phyloP scores from a whole-genome alignment of 257 asterid species.

The Salvia miltiorrhiza region DNA sequence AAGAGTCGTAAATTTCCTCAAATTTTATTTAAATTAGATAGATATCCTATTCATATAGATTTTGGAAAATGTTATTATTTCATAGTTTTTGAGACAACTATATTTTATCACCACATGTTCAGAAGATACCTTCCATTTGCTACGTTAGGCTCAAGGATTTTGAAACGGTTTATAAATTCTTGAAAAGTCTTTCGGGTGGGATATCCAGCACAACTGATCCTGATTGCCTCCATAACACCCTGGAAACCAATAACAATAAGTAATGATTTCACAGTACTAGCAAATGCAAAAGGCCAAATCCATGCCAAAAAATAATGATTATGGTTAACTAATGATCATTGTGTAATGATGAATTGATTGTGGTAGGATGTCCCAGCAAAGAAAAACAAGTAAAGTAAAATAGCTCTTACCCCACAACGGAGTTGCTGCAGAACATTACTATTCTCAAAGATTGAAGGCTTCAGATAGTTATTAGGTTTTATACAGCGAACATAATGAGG shows the following conservation, averaged over 20 bases:
- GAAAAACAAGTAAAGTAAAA: not conserved
- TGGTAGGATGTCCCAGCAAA: not conserved
- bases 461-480: slow-evolving; percentile 83
- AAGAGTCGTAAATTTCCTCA: not conserved
- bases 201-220: slow-evolving; percentile 96
- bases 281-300: slow-evolving; percentile 4
- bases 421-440: slow-evolving; percentile 81
- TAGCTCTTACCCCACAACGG: slow-evolving; percentile 78
- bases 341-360: not conserved
- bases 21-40: not conserved
- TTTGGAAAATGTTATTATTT: not conserved
- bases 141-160: slow-evolving; percentile 63
- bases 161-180: slow-evolving; percentile 68
- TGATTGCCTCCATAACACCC: slow-evolving; percentile 97
- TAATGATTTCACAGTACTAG: slow-evolving; percentile 18
- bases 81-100: not conserved
- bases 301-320: not conserved
- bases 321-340: not conserved
- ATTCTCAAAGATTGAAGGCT: slow-evolving; percentile 81
- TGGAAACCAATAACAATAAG: slow-evolving; percentile 22
- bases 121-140: slow-evolving; percentile 50
- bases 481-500: slow-evolving; percentile 89
- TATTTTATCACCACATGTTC: not conserved
- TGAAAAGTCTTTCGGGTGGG: slow-evolving; percentile 77
- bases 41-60: not conserved